Evolutionary conservation across 73 alveolate genomes (phyloP), one percentile per base, ranked within the genome.

Genomic region (Blepharisma japonicum): DNA sequence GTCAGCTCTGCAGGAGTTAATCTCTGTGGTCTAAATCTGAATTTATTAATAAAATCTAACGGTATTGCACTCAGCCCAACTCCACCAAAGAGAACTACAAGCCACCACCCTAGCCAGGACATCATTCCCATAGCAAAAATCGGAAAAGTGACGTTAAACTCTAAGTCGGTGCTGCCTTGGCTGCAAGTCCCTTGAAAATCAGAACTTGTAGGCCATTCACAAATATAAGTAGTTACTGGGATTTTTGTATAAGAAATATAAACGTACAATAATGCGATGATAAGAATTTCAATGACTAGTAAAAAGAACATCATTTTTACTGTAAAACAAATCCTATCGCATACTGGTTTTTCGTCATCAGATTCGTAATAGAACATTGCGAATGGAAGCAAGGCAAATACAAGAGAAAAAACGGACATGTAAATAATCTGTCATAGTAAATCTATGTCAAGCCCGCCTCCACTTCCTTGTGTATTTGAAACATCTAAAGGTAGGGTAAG

Each of bases 401-500:
- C 86, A 72, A 93, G 72, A 6, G 76, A 50, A 9, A 87, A 84
- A 7, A 87, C 56, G 18, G 89, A 47, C 90, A 91, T 83, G 71
- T 93, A 91, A 32, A 93, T 68, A 32, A 90, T 91, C 56, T 86
- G 85, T 97, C 98, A 93, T 78, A 93, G 90, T 7, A 86, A 83
- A 50, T 89, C 81, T 95, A 93, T 93, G 71, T 91, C 92, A 8
- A 93, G 72, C 11, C 89, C 90, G 5, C 79, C 91, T 68, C 92
- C 94, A 32, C 71, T 85, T 21, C 87, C 87, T 39, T 85, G 79
- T 21, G 89, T 71, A 70, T 93, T 93, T 7, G 91, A 78, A 7
- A 92, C 98, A 76, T 93, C 98, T 46, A 93, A 76, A 7, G 98
- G 98, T 42, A 93, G 82, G 68, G 87, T 39, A 18, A 93, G 88